Evolutionary conservation across 2,329 filamentous ascomycete genomes (phyloP).

Genomic region (Cladosporium sp.): DNA sequence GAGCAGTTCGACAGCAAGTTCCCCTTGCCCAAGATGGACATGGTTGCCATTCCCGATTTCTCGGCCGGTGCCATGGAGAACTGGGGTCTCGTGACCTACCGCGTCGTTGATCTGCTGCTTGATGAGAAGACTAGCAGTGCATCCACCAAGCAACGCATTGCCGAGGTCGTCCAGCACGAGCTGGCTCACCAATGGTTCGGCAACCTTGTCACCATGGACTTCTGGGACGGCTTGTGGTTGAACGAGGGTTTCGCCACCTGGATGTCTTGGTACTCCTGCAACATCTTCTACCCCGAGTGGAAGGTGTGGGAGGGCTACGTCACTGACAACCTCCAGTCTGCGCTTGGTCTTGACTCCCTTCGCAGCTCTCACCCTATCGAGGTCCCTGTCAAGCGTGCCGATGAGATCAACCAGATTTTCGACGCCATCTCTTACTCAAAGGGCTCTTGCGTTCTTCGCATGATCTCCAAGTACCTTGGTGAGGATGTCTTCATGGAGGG

Average conservation of each 20-base stretch:
- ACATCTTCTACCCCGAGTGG: constrained; percentile 95
- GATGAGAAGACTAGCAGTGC: constrained; percentile 91
- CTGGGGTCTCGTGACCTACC: constrained; percentile 94
- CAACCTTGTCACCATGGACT: constrained; percentile 96
- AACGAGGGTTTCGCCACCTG: constrained; percentile 91
- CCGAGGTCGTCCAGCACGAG: constrained; percentile 95
- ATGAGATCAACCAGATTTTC: constrained; percentile 98
- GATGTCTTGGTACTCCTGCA: constrained; percentile 94
- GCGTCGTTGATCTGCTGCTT: constrained; percentile 83
- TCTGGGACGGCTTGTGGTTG: constrained; percentile 96
- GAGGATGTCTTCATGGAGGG: constrained; percentile 92
- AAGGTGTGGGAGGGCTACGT: constrained; percentile 97
- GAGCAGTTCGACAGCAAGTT: constrained; percentile 87
- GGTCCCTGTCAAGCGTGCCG: constrained; percentile 89
- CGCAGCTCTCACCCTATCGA: constrained; percentile 96
- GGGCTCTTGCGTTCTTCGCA: constrained; percentile 90
- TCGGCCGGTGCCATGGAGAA: constrained; percentile 97
- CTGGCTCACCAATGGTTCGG: constrained; percentile 98
- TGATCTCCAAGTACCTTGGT: constrained; percentile 94
- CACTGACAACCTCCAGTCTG: constrained; percentile 84
- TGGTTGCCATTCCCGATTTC: constrained; percentile 95
- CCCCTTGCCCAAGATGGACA: constrained; percentile 90
- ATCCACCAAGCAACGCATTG: constrained; percentile 84
- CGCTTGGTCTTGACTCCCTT: constrained; percentile 81
- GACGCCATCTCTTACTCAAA: constrained; percentile 98